phyloP scores from a whole-genome alignment of 164 flowering plant genomes.

The Magnolia changhungtana region DNA sequence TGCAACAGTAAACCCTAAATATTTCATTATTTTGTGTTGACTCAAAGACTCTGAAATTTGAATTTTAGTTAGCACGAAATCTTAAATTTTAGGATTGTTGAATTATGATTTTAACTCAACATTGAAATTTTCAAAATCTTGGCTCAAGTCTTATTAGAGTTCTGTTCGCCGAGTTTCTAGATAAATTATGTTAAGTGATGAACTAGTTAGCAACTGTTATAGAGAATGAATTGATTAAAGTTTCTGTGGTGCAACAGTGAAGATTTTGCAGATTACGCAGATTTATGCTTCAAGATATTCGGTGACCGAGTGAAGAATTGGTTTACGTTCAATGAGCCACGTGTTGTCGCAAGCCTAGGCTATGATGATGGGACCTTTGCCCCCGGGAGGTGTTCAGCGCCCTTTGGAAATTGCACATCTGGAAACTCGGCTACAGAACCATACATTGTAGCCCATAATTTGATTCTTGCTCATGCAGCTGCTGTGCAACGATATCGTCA shows the following conservation, averaged over 20 bases:
- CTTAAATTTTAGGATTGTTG: too few relatives aligned
- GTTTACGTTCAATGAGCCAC: constrained; percentile 27
- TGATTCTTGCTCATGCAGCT: constrained; percentile 22
- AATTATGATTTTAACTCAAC: too few relatives aligned
- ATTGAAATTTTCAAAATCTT: too few relatives aligned
- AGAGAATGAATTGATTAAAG: too few relatives aligned
- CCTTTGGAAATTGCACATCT: constrained; percentile 14
- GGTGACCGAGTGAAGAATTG: constrained; percentile 23
- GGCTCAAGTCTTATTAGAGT: too few relatives aligned
- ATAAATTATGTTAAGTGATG: too few relatives aligned
- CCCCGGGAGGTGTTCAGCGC: constrained; percentile 18
- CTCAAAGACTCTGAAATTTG: too few relatives aligned
- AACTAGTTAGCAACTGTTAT: too few relatives aligned
- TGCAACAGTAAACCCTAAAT: too few relatives aligned
- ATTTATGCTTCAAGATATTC: constrained; percentile 17
- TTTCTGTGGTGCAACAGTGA: constrained; percentile 30
- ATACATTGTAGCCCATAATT: constrained; percentile 21
- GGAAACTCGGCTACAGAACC: constrained; percentile 23
- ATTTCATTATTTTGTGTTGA: too few relatives aligned
- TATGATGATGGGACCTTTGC: constrained; percentile 18
- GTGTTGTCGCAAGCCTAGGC: constrained; percentile 13
- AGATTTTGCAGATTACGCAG: constrained; percentile 52
- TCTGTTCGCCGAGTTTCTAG: too few relatives aligned
- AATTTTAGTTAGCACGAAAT: too few relatives aligned
- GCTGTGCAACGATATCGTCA: constrained; percentile 18